Conservation (phyloP, 2,329 filamentous ascomycete species). For the Xylaria sp. region DNA sequence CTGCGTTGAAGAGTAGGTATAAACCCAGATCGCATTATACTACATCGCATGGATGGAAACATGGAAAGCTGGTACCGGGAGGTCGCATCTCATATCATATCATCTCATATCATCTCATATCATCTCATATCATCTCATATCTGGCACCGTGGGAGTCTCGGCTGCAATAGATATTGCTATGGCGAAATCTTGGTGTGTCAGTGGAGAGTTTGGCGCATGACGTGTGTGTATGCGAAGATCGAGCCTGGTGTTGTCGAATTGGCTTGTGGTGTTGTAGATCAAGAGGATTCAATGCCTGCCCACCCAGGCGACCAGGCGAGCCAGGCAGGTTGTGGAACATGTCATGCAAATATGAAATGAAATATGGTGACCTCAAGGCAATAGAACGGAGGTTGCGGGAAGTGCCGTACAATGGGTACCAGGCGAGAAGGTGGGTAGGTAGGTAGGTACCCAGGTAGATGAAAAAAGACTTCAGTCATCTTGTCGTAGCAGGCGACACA, state of each 20-base stretch:
- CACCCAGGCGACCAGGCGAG: background rate
- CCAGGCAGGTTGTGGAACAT: background rate
- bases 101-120: too few relatives aligned
- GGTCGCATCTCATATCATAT: too few relatives aligned
- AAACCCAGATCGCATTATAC: too few relatives aligned
- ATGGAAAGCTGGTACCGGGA: too few relatives aligned
- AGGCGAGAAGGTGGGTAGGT: background rate
- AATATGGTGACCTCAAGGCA: background rate
- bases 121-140: too few relatives aligned
- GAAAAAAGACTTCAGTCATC: background rate
- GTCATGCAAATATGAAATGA: conserved; percentile 3
- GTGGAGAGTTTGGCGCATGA: background rate
- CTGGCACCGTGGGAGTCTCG: too few relatives aligned
- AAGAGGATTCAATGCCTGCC: background rate
- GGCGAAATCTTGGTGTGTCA: too few relatives aligned
- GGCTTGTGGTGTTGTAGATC: background rate
- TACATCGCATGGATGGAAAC: too few relatives aligned
- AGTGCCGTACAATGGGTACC: background rate
- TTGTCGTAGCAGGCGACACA: background rate
- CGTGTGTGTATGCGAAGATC: background rate
- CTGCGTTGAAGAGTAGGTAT: background rate
- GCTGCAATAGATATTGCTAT: too few relatives aligned
- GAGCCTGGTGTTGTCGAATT: background rate
- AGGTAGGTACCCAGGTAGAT: background rate
- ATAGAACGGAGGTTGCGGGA: background rate